phyloP scores from a whole-genome alignment of 352 stramenopile genomes.

The Elongisporangium senticosum region DNA sequence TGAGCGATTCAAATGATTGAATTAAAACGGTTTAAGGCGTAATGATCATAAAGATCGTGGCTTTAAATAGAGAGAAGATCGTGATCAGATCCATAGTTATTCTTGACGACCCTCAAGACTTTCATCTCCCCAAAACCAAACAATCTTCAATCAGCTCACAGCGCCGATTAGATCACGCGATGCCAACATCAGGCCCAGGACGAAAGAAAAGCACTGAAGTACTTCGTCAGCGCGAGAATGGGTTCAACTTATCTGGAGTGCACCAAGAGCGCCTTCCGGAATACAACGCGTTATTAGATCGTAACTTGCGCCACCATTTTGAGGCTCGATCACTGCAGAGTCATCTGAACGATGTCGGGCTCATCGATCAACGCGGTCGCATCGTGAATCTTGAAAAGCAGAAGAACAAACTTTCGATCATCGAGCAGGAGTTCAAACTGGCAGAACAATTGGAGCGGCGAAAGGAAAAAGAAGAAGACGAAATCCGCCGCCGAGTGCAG shows the following conservation, averaged over 20 bases:
- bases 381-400: constrained; percentile 89
- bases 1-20: no score
- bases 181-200: constrained; percentile 8
- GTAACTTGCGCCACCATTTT: constrained; percentile 88
- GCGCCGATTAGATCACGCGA: not conserved
- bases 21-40: not conserved
- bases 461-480: constrained; percentile 77
- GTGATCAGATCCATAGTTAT: constrained; percentile 7
- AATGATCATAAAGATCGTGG: not conserved
- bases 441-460: constrained; percentile 75
- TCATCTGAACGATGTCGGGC: constrained; percentile 71
- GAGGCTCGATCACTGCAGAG: constrained; percentile 71
- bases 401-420: constrained; percentile 87
- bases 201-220: constrained; percentile 36
- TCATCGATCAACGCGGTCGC: constrained; percentile 84
- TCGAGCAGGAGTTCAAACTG: constrained; percentile 89
- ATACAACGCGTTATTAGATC: constrained; percentile 88
- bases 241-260: constrained; percentile 52
- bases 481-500: constrained; percentile 84
- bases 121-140: not conserved
- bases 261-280: constrained; percentile 65
- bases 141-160: not conserved
- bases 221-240: constrained; percentile 45
- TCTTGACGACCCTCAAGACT: constrained; percentile 4
- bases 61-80: constrained; percentile 12